A percentile compares a stretch with the other conserved stretches of the same genome.
Conservation (phyloP, 768 basidiomycete species). For the Suillus placidus region DNA sequence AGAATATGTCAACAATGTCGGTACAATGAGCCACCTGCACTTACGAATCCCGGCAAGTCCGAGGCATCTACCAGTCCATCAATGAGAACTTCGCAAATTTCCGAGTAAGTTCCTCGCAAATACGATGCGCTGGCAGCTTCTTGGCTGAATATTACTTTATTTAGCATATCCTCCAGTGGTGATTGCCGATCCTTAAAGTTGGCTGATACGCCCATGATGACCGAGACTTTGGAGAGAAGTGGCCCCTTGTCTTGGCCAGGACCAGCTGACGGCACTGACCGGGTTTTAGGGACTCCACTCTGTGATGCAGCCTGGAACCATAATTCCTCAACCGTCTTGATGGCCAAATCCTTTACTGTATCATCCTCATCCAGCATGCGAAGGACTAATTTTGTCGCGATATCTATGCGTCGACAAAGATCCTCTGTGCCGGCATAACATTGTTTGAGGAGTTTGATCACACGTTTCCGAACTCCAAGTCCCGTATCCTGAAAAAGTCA, state of each 20-base stretch:
- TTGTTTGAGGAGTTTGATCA: conserved; percentile 89
- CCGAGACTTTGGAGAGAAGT: conserved; percentile 65
- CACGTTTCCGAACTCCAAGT: conserved; percentile 89
- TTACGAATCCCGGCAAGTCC: conserved; percentile 74
- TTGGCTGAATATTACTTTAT: conserved; percentile 79
- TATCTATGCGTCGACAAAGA: conserved; percentile 67
- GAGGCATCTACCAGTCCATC: conserved; percentile 89
- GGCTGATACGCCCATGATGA: conserved; percentile 85
- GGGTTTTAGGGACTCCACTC: conserved; percentile 42
- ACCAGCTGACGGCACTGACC: conserved; percentile 28
- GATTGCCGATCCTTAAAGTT: conserved; percentile 84
- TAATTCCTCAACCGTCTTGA: conserved; percentile 88
- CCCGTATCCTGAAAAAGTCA: conserved; percentile 77
- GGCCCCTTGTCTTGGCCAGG: conserved; percentile 52
- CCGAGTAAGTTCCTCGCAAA: conserved; percentile 70
- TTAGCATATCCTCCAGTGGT: conserved; percentile 81
- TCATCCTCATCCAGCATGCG: conserved; percentile 95
- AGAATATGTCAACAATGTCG: conserved; percentile 9
- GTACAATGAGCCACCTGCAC: conserved; percentile 28
- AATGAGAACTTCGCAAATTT: conserved; percentile 84
- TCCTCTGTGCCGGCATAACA: conserved; percentile 73
- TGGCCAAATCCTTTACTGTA: conserved; percentile 88
- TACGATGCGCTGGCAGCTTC: conserved; percentile 52
- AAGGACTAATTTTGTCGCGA: conserved; percentile 77
- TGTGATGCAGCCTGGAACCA: conserved; percentile 65